Conservation (phyloP, 1,139 yeast genomes). For the Yamadazyma aaseri region DNA sequence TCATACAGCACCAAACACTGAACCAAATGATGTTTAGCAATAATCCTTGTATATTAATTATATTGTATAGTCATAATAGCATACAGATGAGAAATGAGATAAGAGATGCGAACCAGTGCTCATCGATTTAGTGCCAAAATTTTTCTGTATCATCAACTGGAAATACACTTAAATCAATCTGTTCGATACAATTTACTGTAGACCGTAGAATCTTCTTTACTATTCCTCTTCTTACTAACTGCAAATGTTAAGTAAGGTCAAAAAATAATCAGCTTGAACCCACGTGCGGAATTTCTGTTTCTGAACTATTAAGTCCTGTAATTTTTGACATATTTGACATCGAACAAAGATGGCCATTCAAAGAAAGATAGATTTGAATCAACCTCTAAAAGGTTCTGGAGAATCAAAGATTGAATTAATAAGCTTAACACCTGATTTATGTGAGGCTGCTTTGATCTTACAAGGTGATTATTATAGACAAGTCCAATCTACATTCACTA, state of each 20-base stretch:
- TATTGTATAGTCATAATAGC: constrained; percentile 1
- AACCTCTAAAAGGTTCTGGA: constrained; percentile 51
- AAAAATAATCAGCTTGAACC: background rate
- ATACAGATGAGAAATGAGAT: too few relatives aligned
- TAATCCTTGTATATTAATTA: constrained; percentile 1
- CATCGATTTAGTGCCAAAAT: too few relatives aligned
- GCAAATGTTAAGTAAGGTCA: too few relatives aligned
- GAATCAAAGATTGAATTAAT: constrained; percentile 49
- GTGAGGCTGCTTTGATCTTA: constrained; percentile 59
- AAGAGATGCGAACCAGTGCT: too few relatives aligned
- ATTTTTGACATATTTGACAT: background rate
- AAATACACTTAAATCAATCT: too few relatives aligned
- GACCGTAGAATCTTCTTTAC: too few relatives aligned
- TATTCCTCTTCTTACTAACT: too few relatives aligned
- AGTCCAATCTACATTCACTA: constrained; percentile 52
- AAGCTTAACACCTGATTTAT: constrained; percentile 51
- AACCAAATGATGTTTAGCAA: constrained; percentile 7
- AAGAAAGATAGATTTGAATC: constrained; percentile 47
- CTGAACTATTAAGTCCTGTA: background rate
- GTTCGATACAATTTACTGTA: too few relatives aligned
- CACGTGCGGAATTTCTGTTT: background rate
- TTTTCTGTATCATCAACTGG: too few relatives aligned
- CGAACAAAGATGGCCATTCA: constrained; percentile 30
- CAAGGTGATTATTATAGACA: constrained; percentile 65
- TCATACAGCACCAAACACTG: constrained; percentile 8